phyloP scores from a whole-genome alignment of 345 rosid genomes.

The Boechera divaricarpa region DNA sequence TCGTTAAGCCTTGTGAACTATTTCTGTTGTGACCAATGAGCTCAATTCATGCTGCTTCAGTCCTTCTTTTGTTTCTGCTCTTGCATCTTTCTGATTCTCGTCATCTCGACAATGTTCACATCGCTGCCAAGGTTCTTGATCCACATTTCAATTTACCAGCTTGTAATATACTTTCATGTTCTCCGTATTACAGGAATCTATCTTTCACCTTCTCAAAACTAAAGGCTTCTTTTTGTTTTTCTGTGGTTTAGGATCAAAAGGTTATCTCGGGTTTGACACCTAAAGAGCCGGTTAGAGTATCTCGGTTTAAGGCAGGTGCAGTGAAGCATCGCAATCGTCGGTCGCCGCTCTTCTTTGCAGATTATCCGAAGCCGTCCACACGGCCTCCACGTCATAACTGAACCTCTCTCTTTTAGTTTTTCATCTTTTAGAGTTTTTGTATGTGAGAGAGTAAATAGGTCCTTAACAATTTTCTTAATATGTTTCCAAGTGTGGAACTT shows the following conservation, averaged over 20 bases:
- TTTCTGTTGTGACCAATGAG: slow-evolving; percentile 31
- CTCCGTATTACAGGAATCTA: neutral
- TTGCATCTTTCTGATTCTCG: slow-evolving; percentile 41
- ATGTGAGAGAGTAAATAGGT: slow-evolving; percentile 33
- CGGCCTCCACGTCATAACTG: slow-evolving; percentile 50
- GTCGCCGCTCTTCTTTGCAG: slow-evolving; percentile 35
- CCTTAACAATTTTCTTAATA: slow-evolving; percentile 25
- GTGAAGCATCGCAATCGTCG: slow-evolving; percentile 23
- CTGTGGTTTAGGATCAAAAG: slow-evolving; percentile 32
- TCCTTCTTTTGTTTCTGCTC: slow-evolving; percentile 40
- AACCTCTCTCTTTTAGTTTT: slow-evolving; percentile 31
- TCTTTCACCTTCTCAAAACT: slow-evolving; percentile 17
- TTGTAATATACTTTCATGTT: neutral
- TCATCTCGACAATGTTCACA: slow-evolving; percentile 33
- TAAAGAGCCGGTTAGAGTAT: slow-evolving; percentile 27
- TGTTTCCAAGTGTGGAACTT: slow-evolving; percentile 21
- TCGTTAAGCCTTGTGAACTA: neutral
- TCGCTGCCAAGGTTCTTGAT: slow-evolving; percentile 35
- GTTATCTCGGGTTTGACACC: slow-evolving; percentile 24
- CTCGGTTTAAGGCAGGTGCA: slow-evolving; percentile 14
- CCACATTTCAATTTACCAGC: slow-evolving; percentile 3
- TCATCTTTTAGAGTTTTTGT: slow-evolving; percentile 16
- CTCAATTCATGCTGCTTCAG: slow-evolving; percentile 30
- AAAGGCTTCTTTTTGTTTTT: neutral
- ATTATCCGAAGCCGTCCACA: slow-evolving; percentile 49